Conservation (phyloP, 495 filamentous ascomycete species). For the Penicillium psychrofluorescens region DNA sequence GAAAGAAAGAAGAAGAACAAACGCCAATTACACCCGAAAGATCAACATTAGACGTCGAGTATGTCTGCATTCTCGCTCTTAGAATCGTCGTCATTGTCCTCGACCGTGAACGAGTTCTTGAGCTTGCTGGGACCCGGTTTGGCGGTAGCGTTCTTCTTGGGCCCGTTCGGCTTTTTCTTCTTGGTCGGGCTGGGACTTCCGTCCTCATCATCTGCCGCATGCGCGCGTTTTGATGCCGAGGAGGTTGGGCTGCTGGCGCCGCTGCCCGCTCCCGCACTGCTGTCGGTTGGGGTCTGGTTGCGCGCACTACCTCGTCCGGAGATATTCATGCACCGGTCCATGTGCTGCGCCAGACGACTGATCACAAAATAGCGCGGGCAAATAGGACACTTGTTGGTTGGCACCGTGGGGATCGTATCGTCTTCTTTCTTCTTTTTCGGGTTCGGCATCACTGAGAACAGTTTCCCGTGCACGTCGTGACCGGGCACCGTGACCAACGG, state of each 20-base stretch:
- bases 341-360: conserved; percentile 61
- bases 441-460: conserved; percentile 55
- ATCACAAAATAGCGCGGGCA: conserved; percentile 55
- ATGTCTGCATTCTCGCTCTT: conserved; percentile 23
- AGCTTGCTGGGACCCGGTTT: conserved; percentile 41
- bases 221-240: conserved; percentile 30
- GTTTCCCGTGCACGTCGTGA: conserved; percentile 78
- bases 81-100: conserved; percentile 20
- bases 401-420: conserved; percentile 34
- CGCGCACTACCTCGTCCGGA: conserved; percentile 58
- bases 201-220: conserved; percentile 29
- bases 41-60: not conserved
- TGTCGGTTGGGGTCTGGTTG: conserved; percentile 36
- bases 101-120: conserved; percentile 31
- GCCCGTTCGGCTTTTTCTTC: conserved; percentile 37
- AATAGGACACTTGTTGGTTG: conserved; percentile 63
- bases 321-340: conserved; percentile 75
- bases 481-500: conserved; percentile 67
- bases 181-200: conserved; percentile 30
- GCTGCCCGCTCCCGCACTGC: conserved; percentile 12
- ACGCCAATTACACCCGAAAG: not conserved
- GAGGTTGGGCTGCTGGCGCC: conserved; percentile 29
- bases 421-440: conserved; percentile 45
- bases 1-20: not conserved
- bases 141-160: conserved; percentile 31